Percentiles rank a stretch among this genome's conserved stretches.
Evolutionary conservation across 495 filamentous ascomycete species (phyloP).

Genomic region (Penicillium canescens): DNA sequence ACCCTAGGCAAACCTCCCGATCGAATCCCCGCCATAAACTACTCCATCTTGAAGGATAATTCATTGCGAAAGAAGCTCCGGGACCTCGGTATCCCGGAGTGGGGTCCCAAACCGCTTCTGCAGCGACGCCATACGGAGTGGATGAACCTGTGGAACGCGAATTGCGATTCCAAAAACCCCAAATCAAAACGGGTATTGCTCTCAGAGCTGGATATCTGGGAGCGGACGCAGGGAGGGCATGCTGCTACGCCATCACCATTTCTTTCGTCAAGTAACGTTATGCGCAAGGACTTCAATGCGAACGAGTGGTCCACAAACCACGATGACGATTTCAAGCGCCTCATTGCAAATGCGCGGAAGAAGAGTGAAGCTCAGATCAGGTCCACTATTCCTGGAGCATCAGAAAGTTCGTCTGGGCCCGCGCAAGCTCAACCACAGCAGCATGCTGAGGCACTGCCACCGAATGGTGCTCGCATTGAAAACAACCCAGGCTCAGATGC

Average conservation of each 20-base stretch:
- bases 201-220: conserved; percentile 80
- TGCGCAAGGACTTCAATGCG: conserved; percentile 83
- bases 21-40: conserved; percentile 75
- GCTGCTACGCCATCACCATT: conserved; percentile 20
- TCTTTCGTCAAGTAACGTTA: conserved; percentile 44
- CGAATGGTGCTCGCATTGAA: not conserved
- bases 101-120: conserved; percentile 64
- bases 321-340: conserved; percentile 66
- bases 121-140: conserved; percentile 87
- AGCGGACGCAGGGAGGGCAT: conserved; percentile 63
- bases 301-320: conserved; percentile 73
- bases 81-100: conserved; percentile 78
- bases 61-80: conserved; percentile 75
- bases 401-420: conserved; percentile 1
- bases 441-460: not conserved
- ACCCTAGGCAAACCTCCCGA: conserved; percentile 40
- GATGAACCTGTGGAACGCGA: conserved; percentile 95
- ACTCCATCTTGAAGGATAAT: conserved; percentile 75
- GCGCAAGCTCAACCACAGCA: not conserved
- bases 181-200: conserved; percentile 70
- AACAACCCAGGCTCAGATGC: not conserved
- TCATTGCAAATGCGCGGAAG: conserved; percentile 71
- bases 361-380: conserved; percentile 34
- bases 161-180: conserved; percentile 78
- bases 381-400: conserved; percentile 30